A percentile compares a stretch with the other conserved stretches of the same genome.
Evolutionary conservation across 768 basidiomycete species (phyloP).

Genomic region (Mrakia frigida): DNA sequence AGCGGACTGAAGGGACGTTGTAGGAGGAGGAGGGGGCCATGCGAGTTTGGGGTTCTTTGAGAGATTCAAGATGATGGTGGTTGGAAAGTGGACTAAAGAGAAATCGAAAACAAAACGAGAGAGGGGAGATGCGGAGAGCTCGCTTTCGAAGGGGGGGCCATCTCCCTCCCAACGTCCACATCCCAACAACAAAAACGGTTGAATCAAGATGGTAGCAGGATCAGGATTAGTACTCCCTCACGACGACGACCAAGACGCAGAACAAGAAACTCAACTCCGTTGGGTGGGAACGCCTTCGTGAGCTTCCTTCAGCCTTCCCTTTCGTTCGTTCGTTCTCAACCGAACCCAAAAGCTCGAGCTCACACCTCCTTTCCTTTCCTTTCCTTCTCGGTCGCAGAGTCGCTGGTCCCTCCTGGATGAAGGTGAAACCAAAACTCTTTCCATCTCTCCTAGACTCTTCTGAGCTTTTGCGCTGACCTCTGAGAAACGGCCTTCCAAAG

Average conservation of each 20-base stretch:
- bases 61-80: background rate
- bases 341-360: constrained; percentile 2
- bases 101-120: background rate
- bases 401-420: constrained; percentile 22
- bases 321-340: background rate
- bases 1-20: constrained; percentile 36
- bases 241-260: constrained; percentile 3
- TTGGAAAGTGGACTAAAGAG: background rate
- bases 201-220: constrained; percentile 14
- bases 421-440: background rate
- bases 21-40: background rate
- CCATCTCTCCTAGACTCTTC: background rate
- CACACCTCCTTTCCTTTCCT: background rate
- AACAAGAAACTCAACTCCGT: constrained; percentile 22
- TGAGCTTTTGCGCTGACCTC: background rate
- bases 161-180: background rate
- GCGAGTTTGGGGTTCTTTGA: background rate
- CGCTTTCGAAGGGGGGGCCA: background rate
- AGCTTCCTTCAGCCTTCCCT: background rate
- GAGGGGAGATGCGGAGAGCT: background rate
- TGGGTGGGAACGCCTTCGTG: constrained; percentile 28
- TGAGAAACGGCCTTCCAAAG: background rate
- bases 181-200: background rate
- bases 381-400: background rate
- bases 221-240: constrained; percentile 16